Evolutionary conservation across 169 alveolate genomes (phyloP), one percentile per base, ranked within the genome.

Genomic region (Ichthyophthirius multifiliis): DNA sequence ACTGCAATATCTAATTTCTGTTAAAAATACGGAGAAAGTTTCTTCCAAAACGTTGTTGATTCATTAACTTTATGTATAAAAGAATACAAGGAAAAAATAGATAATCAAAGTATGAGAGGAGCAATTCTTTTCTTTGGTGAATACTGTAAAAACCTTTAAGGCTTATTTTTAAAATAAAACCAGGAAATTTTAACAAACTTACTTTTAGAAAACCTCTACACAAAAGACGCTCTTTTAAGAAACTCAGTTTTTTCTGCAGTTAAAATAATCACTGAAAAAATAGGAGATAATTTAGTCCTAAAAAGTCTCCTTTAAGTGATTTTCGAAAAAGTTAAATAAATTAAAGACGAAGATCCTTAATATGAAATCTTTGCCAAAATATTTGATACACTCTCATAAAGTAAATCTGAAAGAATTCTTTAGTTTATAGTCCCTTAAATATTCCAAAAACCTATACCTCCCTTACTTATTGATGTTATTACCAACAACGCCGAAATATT

Each of bases 401-500:
- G 44, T 15, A 81, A 71, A 27, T 71, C 76, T 20, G 63, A 76
- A 32, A 27, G 30, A 44, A 47, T 81, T 5, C 39, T 81, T 41
- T 64, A 67, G n/a, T 71, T 48, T 32, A 41, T 81, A 3, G 45
- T 81, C 18, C 65, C 65, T 27, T 48, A 64, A 16, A 18, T 81
- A 9, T 41, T 81, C 20, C 39, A 47, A 39, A 65, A 76, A 27
- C 86, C 86, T 12, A 23, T 81, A 4, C 76, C 46, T 45, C 16
- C 62, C 37, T 71, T 37, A 15, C 34, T 64, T 16, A 81, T 81
- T 30, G 86, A 81, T 37, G 73, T 81, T 18, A 18, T 81, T 4
- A 81, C 86, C 15, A 81, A 67, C 20, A 81, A 81, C 73, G 79
- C 86, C 0, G 48, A 46, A 4, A 45, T 76, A 18, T 32, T 81